Evolutionary conservation across 306 rosid species (phyloP).

Genomic region (Alnus glutinosa): DNA sequence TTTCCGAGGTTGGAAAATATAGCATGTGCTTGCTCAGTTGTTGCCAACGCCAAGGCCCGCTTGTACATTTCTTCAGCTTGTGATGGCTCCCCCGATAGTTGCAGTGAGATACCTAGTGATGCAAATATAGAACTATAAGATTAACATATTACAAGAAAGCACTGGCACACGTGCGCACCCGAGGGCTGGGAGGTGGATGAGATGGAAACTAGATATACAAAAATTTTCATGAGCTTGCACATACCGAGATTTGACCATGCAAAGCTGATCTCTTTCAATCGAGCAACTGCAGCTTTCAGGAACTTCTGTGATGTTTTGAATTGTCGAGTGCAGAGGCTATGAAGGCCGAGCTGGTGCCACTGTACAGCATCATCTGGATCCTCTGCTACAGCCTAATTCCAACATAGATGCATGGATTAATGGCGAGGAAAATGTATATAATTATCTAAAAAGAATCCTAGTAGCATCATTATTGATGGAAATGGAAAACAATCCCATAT

Average conservation of each 20-base stretch:
- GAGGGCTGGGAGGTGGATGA: not conserved
- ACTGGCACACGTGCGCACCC: not conserved
- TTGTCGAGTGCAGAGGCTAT: conserved; percentile 76
- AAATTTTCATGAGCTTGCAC: conserved; percentile 1
- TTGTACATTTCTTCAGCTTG: conserved; percentile 80
- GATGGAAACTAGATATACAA: not conserved
- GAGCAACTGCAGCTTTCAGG: conserved; percentile 82
- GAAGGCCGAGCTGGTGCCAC: conserved; percentile 97
- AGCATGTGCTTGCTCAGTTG: conserved; percentile 61
- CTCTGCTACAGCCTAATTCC: conserved; percentile 76
- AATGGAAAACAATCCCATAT: not conserved
- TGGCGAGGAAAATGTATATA: not conserved
- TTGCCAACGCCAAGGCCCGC: conserved; percentile 70
- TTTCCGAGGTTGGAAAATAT: conserved; percentile 85
- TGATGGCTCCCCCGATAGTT: conserved; percentile 66
- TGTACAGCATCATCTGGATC: conserved; percentile 88
- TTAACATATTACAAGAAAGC: not conserved
- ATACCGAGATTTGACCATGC: conserved; percentile 94
- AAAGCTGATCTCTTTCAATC: conserved; percentile 63
- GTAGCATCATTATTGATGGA: not conserved
- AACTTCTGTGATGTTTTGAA: conserved; percentile 73
- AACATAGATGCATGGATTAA: conserved; percentile 19
- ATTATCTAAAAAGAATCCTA: conserved; percentile 2
- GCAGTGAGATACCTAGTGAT: conserved; percentile 77
- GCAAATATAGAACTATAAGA: conserved; percentile 13